Evolutionary conservation across 352 stramenopile species (phyloP).

Genomic region (Phytophthora pseudosyringae): DNA sequence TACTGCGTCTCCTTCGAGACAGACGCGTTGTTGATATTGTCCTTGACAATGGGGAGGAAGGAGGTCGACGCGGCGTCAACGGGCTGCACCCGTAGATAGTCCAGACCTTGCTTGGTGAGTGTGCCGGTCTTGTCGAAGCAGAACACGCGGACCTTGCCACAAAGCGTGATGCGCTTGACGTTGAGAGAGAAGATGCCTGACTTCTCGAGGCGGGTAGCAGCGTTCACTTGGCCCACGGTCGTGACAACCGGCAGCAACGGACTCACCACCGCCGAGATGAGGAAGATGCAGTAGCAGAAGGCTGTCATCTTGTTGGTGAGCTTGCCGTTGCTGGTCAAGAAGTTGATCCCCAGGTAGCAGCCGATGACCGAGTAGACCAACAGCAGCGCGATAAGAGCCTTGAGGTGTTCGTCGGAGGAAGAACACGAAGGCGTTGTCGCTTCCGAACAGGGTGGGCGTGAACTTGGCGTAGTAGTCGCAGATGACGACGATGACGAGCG

Average conservation of each 20-base stretch:
- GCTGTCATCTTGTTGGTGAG: constrained; percentile 62
- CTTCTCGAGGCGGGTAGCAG: constrained; percentile 56
- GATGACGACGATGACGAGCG: too few relatives aligned
- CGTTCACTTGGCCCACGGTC: constrained; percentile 77
- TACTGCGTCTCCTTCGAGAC: constrained; percentile 28
- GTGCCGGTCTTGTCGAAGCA: constrained; percentile 92
- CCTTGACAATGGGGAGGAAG: constrained; percentile 27
- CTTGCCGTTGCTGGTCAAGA: constrained; percentile 52
- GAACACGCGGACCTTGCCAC: constrained; percentile 82
- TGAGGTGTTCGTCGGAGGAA: too few relatives aligned
- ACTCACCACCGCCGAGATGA: constrained; percentile 61
- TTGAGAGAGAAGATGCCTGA: constrained; percentile 75
- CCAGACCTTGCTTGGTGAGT: constrained; percentile 82
- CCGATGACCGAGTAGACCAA: constrained; percentile 25
- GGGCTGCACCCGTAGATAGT: constrained; percentile 55
- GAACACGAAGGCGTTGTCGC: too few relatives aligned
- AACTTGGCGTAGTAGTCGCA: too few relatives aligned
- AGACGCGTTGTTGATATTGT: constrained; percentile 1
- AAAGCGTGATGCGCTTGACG: constrained; percentile 71
- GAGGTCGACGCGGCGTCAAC: constrained; percentile 16
- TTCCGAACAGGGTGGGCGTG: too few relatives aligned
- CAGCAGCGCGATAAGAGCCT: too few relatives aligned
- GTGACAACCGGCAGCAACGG: constrained; percentile 81
- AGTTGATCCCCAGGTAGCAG: constrained; percentile 50
- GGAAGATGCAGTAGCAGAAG: constrained; percentile 68